Evolutionary conservation across 345 rosid genomes (phyloP), one percentile per base, ranked within the genome.

Genomic region (Eucalyptus tenuipes): DNA sequence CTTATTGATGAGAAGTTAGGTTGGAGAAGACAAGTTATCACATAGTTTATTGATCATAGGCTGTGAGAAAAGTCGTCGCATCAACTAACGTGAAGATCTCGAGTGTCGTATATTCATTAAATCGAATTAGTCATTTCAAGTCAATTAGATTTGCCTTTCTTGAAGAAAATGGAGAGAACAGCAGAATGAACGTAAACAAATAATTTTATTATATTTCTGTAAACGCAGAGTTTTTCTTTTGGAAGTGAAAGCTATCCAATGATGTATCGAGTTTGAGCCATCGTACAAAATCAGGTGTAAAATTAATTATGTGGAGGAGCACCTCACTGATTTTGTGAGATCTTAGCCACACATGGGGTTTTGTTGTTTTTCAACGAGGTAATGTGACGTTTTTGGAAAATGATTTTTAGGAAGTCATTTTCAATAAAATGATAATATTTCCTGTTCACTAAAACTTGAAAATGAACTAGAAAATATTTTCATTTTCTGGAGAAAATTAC

Each of bases 161-260:
- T 6, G 0, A 13, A 14, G 10, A n/a, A 16, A 64, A 7, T 8
- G 2, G 5, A 64, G 5, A 64, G 1, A 14, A n/a, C 0, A 14
- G 7, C 2, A n/a, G 2, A 22, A 22, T 22, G 5, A 18, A 18
- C 2, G 7, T 55, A 55, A 55, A 10, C 5, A 3, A 0, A n/a
- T 4, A n/a, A n/a, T 64, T 64, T n/a, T 64, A 7, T n/a, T n/a
- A 29, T 61, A 6, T 61, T 9, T 61, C 1, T 29, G 2, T 61
- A 61, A 6, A 29, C 0, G 17, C 3, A 29, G 33, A 29, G n/a
- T 64, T n/a, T 64, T 7, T n/a, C 9, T 64, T 64, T 64, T 4
- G 4, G 71, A 27, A 1, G 33, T 64, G 0, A 8, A 59, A 59
- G 13, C 16, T 27, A 13, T 27, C 4, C 13, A 59, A 59, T 0